These are phyloP conservation scores for Acanthamoeba royreba DNA, from an alignment of 208 protist genomes.

Conservation along the genomic window DNA sequence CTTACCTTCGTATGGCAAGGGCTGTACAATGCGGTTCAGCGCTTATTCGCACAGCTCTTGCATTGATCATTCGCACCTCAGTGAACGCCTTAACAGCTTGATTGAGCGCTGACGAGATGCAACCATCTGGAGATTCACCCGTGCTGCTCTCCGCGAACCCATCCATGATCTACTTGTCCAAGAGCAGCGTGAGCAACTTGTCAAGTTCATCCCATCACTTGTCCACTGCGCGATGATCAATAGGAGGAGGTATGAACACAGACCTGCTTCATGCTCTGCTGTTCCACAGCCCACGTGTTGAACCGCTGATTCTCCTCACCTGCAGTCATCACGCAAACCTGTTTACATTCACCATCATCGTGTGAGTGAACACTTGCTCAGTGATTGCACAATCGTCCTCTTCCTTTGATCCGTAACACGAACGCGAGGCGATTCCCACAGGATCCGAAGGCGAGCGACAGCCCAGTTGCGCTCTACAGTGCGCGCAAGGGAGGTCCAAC, in stretches of 20 bases:
- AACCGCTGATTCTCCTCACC: neutral
- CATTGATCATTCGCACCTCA: neutral
- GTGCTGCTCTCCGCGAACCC: neutral
- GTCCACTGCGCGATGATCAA: neutral
- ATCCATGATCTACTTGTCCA: neutral
- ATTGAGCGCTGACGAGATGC: neutral
- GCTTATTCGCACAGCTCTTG: neutral
- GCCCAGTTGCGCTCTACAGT: no score
- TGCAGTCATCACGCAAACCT: neutral
- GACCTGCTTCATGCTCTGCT: conserved; percentile 1
- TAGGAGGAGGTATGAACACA: neutral
- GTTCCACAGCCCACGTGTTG: neutral
- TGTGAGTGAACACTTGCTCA: no score
- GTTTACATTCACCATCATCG: no score
- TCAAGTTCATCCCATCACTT: neutral
- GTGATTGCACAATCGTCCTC: no score
- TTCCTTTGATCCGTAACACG: no score
- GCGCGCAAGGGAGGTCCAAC: neutral
- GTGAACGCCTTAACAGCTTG: neutral
- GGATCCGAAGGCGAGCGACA: no score
- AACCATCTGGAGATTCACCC: neutral
- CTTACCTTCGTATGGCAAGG: neutral
- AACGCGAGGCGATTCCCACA: no score
- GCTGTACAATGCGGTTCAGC: neutral
- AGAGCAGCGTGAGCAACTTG: neutral